Conservation (phyloP, 2,329 filamentous ascomycete genomes). For the Purpureocillium lavendulum region DNA sequence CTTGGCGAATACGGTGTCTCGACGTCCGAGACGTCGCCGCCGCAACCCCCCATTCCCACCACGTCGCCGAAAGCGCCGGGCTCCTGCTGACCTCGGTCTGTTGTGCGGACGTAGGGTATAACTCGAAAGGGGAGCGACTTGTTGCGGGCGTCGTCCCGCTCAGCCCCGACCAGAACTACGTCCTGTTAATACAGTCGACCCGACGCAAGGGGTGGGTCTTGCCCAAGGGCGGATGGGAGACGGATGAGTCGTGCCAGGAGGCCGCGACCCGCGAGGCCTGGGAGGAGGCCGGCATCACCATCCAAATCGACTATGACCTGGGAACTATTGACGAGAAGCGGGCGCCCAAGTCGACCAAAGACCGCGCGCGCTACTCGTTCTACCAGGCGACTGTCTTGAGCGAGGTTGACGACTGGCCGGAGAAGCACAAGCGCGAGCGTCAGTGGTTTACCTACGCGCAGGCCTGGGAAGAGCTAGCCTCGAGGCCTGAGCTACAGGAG, state of each 20-base stretch:
- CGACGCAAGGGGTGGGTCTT: slow-evolving; percentile 90
- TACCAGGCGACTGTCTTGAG: slow-evolving; percentile 82
- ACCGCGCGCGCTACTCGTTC: slow-evolving; percentile 63
- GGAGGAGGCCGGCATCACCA: slow-evolving; percentile 93
- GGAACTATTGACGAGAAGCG: slow-evolving; percentile 80
- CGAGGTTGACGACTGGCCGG: slow-evolving; percentile 85
- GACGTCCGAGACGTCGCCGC: no score
- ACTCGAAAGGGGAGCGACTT: slow-evolving; percentile 81
- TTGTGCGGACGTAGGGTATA: slow-evolving; percentile 61
- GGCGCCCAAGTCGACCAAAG: slow-evolving; percentile 63
- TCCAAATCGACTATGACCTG: slow-evolving; percentile 76
- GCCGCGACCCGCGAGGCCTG: slow-evolving; percentile 88
- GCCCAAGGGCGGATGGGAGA: slow-evolving; percentile 96
- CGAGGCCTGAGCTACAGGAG: slow-evolving; percentile 79
- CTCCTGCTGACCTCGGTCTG: slow-evolving; percentile 10
- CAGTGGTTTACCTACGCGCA: slow-evolving; percentile 83
- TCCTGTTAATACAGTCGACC: slow-evolving; percentile 89
- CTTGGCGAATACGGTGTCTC: no score
- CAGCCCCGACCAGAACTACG: slow-evolving; percentile 75
- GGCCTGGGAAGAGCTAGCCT: slow-evolving; percentile 68
- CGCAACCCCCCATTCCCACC: no score
- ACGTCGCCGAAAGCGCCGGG: neutral
- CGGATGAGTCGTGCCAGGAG: slow-evolving; percentile 78
- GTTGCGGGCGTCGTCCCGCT: slow-evolving; percentile 92
- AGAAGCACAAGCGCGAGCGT: slow-evolving; percentile 82